Conservation (phyloP, 2,329 filamentous ascomycete species). For the Daldinia sp. region DNA sequence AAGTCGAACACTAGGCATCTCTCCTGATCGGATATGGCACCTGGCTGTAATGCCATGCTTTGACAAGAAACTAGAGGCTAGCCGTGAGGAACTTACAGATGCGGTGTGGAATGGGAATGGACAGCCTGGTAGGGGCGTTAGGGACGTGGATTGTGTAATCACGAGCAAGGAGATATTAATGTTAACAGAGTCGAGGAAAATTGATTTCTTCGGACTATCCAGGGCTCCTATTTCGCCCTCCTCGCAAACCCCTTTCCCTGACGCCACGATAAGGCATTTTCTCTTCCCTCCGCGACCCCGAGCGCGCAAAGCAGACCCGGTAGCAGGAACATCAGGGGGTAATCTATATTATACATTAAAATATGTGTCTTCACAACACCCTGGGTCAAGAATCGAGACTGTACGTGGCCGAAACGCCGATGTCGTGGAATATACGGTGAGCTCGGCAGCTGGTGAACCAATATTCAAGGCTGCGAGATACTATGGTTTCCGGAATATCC, state of each 20-base stretch:
- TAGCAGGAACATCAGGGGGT: slow-evolving; percentile 84
- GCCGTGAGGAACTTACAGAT: slow-evolving; percentile 89
- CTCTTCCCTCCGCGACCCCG: slow-evolving; percentile 68
- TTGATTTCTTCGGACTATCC: slow-evolving; percentile 79
- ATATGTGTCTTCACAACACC: slow-evolving; percentile 73
- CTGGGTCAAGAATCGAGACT: slow-evolving; percentile 75
- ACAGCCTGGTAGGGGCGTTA: slow-evolving; percentile 63
- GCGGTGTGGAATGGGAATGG: slow-evolving; percentile 70
- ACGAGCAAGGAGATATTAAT: slow-evolving; percentile 94
- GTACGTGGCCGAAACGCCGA: slow-evolving; percentile 86
- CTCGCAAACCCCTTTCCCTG: slow-evolving; percentile 71
- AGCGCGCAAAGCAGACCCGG: slow-evolving; percentile 55
- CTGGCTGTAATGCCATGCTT: slow-evolving; percentile 98
- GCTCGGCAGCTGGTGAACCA: slow-evolving; percentile 61
- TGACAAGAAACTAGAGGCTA: slow-evolving; percentile 98
- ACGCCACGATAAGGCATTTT: slow-evolving; percentile 73
- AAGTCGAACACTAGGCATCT: slow-evolving; percentile 73
- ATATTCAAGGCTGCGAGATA: slow-evolving; percentile 86
- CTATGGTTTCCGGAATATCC: slow-evolving; percentile 98
- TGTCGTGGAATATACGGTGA: slow-evolving; percentile 83
- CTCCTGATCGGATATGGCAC: slow-evolving; percentile 88
- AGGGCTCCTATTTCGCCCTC: slow-evolving; percentile 59
- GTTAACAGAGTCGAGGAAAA: slow-evolving; percentile 80
- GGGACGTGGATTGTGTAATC: slow-evolving; percentile 98
- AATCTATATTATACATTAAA: slow-evolving; percentile 86